phyloP scores from a whole-genome alignment of 331 rosid genomes.

The Quercus tomentella region DNA sequence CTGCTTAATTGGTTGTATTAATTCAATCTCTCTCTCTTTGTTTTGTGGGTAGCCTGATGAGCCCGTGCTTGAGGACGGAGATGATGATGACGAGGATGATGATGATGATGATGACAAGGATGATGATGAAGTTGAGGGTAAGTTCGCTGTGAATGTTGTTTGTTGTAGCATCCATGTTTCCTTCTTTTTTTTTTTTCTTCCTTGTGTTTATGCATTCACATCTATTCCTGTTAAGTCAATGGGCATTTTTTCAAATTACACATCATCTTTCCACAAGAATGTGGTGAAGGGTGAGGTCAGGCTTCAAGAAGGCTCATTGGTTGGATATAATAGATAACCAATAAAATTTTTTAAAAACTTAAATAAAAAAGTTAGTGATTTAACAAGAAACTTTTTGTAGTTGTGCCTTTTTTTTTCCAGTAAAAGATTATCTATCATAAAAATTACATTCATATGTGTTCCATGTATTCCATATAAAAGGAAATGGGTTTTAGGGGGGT shows the following conservation, averaged over 20 bases:
- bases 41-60: constrained; percentile 32
- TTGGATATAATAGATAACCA: neutral
- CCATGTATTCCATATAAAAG: neutral
- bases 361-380: neutral
- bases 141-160: neutral
- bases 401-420: neutral
- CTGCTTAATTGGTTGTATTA: neutral
- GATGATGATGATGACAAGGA: constrained; percentile 50
- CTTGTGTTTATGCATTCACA: too few species aligned
- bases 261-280: neutral
- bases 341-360: too few species aligned
- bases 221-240: neutral
- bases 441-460: neutral
- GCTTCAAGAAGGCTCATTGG: neutral
- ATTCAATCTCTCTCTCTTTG: neutral
- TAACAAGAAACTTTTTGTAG: neutral
- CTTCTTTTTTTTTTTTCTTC: neutral
- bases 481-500: neutral
- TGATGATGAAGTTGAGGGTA: constrained; percentile 37
- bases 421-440: too few species aligned
- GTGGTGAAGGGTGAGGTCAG: neutral
- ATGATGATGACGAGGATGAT: constrained; percentile 34
- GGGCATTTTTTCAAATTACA: neutral
- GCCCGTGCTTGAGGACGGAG: constrained; percentile 49
- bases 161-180: too few species aligned